Percentiles rank a stretch among this genome's conserved stretches.
Conservation (phyloP, 129 eudicot genomes). For the Centrapalus pauciflorus region DNA sequence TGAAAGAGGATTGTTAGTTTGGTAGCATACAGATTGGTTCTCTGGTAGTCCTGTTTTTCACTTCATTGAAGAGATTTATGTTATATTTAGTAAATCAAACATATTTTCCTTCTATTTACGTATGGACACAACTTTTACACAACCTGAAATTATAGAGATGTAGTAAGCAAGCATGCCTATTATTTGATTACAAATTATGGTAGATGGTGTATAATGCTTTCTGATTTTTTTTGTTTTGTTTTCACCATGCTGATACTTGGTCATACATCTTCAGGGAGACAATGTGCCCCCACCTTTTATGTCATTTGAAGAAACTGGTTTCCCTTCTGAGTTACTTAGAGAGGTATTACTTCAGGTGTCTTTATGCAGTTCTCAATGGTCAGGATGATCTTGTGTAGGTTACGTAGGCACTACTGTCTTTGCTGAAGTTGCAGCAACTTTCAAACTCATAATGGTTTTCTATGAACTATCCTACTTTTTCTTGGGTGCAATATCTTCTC, state of each 20-base stretch:
- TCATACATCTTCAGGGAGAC: constrained; percentile 52
- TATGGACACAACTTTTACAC: background rate
- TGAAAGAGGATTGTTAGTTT: background rate
- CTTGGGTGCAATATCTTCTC: constrained; percentile 88
- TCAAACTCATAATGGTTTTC: constrained; percentile 37
- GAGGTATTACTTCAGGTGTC: constrained; percentile 51
- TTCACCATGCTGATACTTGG: constrained; percentile 18
- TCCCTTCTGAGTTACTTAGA: constrained; percentile 79
- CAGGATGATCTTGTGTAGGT: constrained; percentile 3
- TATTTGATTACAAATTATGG: background rate
- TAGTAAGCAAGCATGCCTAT: background rate
- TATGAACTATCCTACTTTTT: constrained; percentile 40
- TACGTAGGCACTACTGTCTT: constrained; percentile 13
- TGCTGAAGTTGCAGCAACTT: constrained; percentile 41
- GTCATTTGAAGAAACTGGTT: constrained; percentile 73
- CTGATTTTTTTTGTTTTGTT: background rate
- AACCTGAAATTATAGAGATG: background rate
- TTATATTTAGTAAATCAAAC: background rate
- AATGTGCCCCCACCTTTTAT: constrained; percentile 69
- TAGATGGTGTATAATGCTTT: constrained; percentile 1
- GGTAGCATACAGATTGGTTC: background rate
- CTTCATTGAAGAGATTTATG: background rate
- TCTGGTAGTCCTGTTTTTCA: background rate
- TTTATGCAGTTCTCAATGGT: constrained; percentile 25
- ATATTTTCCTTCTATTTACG: background rate